Evolutionary conservation across 2,329 filamentous ascomycete genomes (phyloP).

Genomic region (Verticillium nubilum): DNA sequence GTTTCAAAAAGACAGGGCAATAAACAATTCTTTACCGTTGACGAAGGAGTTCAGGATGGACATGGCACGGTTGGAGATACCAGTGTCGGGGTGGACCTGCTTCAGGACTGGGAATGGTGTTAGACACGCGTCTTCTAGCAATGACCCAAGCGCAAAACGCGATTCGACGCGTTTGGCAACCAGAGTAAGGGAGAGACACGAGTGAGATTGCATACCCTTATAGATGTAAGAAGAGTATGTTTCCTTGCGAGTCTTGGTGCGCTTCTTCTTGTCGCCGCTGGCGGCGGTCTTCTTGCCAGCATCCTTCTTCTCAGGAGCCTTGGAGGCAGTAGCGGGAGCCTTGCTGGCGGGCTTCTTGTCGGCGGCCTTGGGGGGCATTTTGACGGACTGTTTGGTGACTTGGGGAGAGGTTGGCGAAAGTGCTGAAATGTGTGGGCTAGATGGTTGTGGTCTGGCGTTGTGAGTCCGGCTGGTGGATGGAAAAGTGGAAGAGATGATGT

Average conservation of each 20-base stretch:
- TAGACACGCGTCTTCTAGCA: constrained; percentile 17
- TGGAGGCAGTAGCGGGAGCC: constrained; percentile 72
- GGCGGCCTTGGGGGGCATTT: constrained; percentile 97
- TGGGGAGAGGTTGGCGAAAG: constrained; percentile 14
- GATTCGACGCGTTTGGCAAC: not conserved
- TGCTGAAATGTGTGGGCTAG: constrained; percentile 4
- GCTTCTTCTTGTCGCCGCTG: constrained; percentile 99
- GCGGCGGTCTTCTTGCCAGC: constrained; percentile 99
- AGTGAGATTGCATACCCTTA: constrained; percentile 67
- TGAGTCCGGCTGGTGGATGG: constrained; percentile 18
- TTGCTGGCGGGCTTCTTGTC: constrained; percentile 96
- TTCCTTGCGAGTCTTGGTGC: constrained; percentile 99
- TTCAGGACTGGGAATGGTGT: constrained; percentile 71
- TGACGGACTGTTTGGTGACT: constrained; percentile 20
- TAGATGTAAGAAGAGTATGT: constrained; percentile 99
- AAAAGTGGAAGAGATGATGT: constrained; percentile 38
- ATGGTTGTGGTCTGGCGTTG: constrained; percentile 8
- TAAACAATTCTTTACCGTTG: too few relatives aligned
- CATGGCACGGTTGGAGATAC: constrained; percentile 99
- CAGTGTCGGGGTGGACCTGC: constrained; percentile 99
- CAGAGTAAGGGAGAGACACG: not conserved
- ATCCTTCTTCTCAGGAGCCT: constrained; percentile 92
- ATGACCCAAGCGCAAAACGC: not conserved
- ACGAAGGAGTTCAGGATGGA: constrained; percentile 99
- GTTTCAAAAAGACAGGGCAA: constrained; percentile 21